Conservation (phyloP, 2,329 filamentous ascomycete species). For the Arthroderma uncinatum region DNA sequence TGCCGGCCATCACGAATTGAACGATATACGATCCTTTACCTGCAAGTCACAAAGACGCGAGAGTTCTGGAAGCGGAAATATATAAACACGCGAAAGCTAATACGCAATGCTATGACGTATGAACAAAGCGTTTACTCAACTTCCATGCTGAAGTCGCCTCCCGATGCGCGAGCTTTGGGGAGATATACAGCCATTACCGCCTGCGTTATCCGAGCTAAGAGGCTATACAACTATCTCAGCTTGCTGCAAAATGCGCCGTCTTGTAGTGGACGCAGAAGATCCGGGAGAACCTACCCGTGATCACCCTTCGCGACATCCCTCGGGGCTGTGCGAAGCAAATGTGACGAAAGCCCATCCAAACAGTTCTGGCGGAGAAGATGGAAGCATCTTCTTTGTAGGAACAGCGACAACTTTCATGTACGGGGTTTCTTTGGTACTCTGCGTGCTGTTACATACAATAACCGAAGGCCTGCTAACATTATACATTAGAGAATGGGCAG, state of each 20-base stretch:
- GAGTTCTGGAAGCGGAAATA: background rate
- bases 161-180: background rate
- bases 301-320: constrained; percentile 15
- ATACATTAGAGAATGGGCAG: constrained; percentile 28
- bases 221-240: background rate
- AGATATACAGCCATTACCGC: background rate
- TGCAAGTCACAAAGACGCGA: too few relatives aligned
- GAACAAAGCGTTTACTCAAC: background rate
- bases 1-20: too few relatives aligned
- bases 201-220: background rate
- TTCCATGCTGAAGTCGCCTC: background rate
- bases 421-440: background rate
- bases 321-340: constrained; percentile 33
- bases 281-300: constrained; percentile 33
- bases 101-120: background rate
- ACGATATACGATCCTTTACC: too few relatives aligned
- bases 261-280: constrained; percentile 27
- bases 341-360: constrained; percentile 36
- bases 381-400: constrained; percentile 30
- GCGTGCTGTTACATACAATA: background rate
- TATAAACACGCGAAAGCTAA: background rate
- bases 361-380: constrained; percentile 24
- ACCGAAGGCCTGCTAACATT: background rate
- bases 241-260: background rate
- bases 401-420: constrained; percentile 32